phyloP scores from a whole-genome alignment of 371 early-diverging fungal genomes.

The Mucor irregularis region DNA sequence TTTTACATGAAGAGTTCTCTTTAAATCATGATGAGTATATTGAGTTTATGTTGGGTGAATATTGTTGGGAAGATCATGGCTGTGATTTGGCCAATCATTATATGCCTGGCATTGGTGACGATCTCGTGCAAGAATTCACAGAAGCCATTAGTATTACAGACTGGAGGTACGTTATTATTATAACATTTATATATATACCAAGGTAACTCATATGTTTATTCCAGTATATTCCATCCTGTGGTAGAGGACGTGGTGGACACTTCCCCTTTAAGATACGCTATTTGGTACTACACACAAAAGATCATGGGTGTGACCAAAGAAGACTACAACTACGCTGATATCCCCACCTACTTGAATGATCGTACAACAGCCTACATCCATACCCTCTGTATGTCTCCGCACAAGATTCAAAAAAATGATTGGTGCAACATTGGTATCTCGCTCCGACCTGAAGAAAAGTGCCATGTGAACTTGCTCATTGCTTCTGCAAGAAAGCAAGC shows the following conservation, averaged over 20 bases:
- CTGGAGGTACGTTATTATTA: slow-evolving; percentile 52
- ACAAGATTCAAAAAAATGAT: slow-evolving; percentile 47
- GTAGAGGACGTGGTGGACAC: slow-evolving; percentile 60
- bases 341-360: slow-evolving; percentile 46
- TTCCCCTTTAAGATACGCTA: slow-evolving; percentile 61
- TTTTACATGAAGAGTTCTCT: slow-evolving; percentile 42
- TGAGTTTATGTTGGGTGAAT: slow-evolving; percentile 63
- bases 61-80: slow-evolving; percentile 70
- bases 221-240: slow-evolving; percentile 46
- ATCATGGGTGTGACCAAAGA: slow-evolving; percentile 63
- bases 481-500: slow-evolving; percentile 66
- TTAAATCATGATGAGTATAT: slow-evolving; percentile 36
- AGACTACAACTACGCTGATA: slow-evolving; percentile 61
- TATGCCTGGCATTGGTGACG: slow-evolving; percentile 61
- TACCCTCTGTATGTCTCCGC: slow-evolving; percentile 47
- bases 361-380: slow-evolving; percentile 53
- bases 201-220: neutral
- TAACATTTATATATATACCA: neutral
- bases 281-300: slow-evolving; percentile 64
- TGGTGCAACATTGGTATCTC: slow-evolving; percentile 62
- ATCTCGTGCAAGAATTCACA: slow-evolving; percentile 58
- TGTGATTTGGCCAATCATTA: slow-evolving; percentile 62
- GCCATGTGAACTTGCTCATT: slow-evolving; percentile 64
- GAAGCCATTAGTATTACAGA: slow-evolving; percentile 66
- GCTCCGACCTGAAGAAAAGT: slow-evolving; percentile 68